Conservation (phyloP, 1,284 basidiomycete species). For the Chalciporus sp. region DNA sequence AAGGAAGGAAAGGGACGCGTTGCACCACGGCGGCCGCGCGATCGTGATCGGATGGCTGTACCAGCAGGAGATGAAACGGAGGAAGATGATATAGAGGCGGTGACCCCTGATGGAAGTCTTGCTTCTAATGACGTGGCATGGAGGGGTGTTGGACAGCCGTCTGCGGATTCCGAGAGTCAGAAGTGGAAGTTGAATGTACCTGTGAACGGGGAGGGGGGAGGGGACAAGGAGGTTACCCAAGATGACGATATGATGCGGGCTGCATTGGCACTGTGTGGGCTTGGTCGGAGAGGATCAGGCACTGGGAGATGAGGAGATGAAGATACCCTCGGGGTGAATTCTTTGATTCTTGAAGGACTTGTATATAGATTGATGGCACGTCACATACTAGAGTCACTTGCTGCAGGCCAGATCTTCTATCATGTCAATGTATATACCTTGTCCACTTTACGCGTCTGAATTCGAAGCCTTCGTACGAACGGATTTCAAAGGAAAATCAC, state of each 20-base stretch:
- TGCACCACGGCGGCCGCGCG: not conserved
- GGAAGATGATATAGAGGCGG: slow-evolving; percentile 41
- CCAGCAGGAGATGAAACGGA: slow-evolving; percentile 34
- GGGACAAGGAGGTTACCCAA: slow-evolving; percentile 34
- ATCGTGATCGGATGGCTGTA: not conserved
- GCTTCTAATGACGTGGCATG: slow-evolving; percentile 11
- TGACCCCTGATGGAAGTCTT: slow-evolving; percentile 43
- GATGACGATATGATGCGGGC: slow-evolving; percentile 69
- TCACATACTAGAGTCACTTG: not conserved
- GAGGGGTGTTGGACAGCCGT: slow-evolving; percentile 5
- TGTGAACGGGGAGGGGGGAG: slow-evolving; percentile 1
- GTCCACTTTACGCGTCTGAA: not conserved
- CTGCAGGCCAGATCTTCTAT: not conserved
- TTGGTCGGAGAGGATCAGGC: slow-evolving; percentile 39
- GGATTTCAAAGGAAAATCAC: not conserved
- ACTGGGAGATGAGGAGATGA: slow-evolving; percentile 11
- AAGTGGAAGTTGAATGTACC: slow-evolving; percentile 13
- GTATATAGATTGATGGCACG: not conserved
- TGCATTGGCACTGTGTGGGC: slow-evolving; percentile 60
- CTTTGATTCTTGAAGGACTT: not conserved
- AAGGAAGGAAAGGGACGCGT: slow-evolving; percentile 16
- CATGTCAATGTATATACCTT: not conserved
- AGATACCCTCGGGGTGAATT: not conserved
- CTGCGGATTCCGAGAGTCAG: not conserved
- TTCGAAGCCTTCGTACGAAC: no score